Evolutionary conservation across 495 filamentous ascomycete genomes (phyloP).

Genomic region (Aspergillus nanangensis): DNA sequence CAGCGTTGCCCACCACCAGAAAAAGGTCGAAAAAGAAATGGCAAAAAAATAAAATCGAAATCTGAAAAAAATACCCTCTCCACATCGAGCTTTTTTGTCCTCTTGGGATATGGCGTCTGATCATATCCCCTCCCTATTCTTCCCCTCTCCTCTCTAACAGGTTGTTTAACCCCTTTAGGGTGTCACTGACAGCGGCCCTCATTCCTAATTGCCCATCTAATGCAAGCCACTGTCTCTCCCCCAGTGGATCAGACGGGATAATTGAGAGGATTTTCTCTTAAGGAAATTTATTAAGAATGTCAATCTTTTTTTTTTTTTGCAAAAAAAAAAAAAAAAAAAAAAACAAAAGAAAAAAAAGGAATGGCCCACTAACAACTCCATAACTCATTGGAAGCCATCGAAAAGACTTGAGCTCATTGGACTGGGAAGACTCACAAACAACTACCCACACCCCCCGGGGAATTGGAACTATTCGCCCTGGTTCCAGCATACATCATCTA

Average conservation of each 20-base stretch:
- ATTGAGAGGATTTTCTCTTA: no score
- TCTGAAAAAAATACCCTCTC: background rate
- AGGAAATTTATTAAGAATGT: no score
- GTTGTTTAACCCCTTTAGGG: slow-evolving; percentile 13
- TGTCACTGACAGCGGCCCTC: slow-evolving; percentile 28
- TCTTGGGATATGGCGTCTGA: slow-evolving; percentile 4
- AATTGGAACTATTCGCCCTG: slow-evolving; percentile 21
- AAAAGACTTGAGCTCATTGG: slow-evolving; percentile 17
- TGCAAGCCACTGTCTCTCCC: slow-evolving; percentile 31
- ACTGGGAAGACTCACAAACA: slow-evolving; percentile 6
- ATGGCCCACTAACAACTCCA: slow-evolving; percentile 2
- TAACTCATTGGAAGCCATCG: slow-evolving; percentile 4
- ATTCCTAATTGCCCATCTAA: slow-evolving; percentile 23
- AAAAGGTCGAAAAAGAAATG: no score
- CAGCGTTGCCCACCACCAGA: slow-evolving; percentile 1
- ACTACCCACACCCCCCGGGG: slow-evolving; percentile 10
- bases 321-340: slow-evolving; percentile 6
- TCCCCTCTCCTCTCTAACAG: slow-evolving; percentile 2
- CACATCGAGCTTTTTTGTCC: background rate
- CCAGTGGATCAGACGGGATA: no score
- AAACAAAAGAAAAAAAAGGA: no score
- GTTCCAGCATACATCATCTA: no score
- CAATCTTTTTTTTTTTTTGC: background rate
- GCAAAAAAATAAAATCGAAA: background rate
- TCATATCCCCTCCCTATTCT: slow-evolving; percentile 4